Evolutionary conservation across 2,329 filamentous ascomycete genomes (phyloP).

Genomic region (Leptosphaerulina australis): DNA sequence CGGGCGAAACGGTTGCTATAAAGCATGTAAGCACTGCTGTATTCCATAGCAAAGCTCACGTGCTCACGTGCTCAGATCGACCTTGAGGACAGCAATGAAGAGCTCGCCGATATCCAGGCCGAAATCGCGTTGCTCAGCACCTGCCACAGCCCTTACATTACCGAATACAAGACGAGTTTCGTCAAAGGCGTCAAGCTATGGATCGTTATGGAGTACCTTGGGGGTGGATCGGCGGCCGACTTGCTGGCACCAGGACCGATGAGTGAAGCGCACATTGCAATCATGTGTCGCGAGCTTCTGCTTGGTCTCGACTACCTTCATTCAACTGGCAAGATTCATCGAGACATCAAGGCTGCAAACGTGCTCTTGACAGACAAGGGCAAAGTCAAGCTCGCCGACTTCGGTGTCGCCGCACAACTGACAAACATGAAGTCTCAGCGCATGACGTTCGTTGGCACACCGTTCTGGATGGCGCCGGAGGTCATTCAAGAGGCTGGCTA

Average conservation of each 20-base stretch:
- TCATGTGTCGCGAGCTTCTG: slow-evolving; percentile 90
- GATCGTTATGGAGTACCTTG: slow-evolving; percentile 99
- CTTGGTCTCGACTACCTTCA: slow-evolving; percentile 92
- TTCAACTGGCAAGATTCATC: slow-evolving; percentile 90
- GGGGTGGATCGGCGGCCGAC: slow-evolving; percentile 93
- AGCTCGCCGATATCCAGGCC: slow-evolving; percentile 97
- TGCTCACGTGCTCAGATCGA: slow-evolving; percentile 71
- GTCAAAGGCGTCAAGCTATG: slow-evolving; percentile 95
- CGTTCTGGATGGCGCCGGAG: slow-evolving; percentile 99
- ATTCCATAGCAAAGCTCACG: neutral
- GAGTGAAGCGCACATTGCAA: slow-evolving; percentile 87
- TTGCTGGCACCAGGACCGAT: slow-evolving; percentile 90
- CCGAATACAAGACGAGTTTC: slow-evolving; percentile 95
- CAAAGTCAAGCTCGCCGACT: slow-evolving; percentile 95
- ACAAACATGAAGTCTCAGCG: slow-evolving; percentile 97
- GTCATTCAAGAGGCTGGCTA: slow-evolving; percentile 98
- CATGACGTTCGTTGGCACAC: slow-evolving; percentile 89
- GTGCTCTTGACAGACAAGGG: slow-evolving; percentile 88
- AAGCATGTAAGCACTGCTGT: slow-evolving; percentile 75
- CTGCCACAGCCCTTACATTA: slow-evolving; percentile 91
- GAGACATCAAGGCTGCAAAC: slow-evolving; percentile 96
- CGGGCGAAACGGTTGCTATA: slow-evolving; percentile 92
- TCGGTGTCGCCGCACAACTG: slow-evolving; percentile 93
- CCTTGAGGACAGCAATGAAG: slow-evolving; percentile 97
- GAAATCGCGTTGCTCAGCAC: slow-evolving; percentile 95